phyloP scores from a whole-genome alignment of 73 alveolate species.

The Uronychia binucleata region DNA sequence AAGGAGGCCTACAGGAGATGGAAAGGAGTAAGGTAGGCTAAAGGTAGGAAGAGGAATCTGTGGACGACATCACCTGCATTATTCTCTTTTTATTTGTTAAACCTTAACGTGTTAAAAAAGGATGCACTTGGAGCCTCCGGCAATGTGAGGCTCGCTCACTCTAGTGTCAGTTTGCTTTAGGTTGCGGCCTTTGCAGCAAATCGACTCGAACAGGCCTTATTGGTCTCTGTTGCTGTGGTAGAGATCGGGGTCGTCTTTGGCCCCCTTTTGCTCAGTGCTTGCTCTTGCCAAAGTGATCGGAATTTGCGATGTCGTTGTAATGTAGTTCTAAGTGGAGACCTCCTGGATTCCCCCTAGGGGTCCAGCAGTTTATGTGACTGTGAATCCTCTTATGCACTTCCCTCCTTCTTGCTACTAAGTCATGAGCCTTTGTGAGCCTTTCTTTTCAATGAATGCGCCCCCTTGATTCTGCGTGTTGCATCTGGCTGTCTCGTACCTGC shows the following conservation, averaged over 20 bases:
- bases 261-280: background rate
- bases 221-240: background rate
- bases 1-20: conserved; percentile 78
- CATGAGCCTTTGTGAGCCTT: background rate
- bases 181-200: background rate
- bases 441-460: background rate
- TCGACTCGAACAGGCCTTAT: background rate
- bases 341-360: too few species aligned
- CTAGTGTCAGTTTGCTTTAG: background rate
- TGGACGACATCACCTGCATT: conserved; percentile 90
- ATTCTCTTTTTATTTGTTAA: conserved; percentile 39
- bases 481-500: background rate
- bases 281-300: too few species aligned
- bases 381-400: too few species aligned
- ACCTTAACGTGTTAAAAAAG: background rate
- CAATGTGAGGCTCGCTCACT: background rate
- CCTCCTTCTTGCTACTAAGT: background rate
- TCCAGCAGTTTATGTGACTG: too few species aligned
- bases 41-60: conserved; percentile 66
- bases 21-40: conserved; percentile 43
- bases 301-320: too few species aligned
- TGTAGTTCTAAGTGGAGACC: too few species aligned
- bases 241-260: background rate
- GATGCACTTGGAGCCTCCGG: background rate
- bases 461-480: background rate